Conservation (phyloP, 1,284 basidiomycete species). For the Schizophyllum amplum region DNA sequence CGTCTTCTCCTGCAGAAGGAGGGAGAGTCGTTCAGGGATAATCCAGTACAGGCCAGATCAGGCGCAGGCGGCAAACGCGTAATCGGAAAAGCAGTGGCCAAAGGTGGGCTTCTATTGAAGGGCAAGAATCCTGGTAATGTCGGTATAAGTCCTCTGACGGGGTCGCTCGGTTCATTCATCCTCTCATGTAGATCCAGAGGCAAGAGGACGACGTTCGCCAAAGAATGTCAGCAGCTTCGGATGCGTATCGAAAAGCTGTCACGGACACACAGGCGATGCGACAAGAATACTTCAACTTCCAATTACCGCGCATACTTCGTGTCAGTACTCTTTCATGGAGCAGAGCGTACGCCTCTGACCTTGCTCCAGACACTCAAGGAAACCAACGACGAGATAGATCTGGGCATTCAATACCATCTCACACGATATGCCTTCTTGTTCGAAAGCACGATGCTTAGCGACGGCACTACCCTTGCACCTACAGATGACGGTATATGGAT, state of each 20-base stretch:
- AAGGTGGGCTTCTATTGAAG: slow-evolving; percentile 86
- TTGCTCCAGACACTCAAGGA: slow-evolving; percentile 80
- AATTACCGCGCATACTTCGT: slow-evolving; percentile 87
- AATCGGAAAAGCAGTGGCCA: slow-evolving; percentile 84
- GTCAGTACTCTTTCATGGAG: slow-evolving; percentile 38
- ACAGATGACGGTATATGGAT: slow-evolving; percentile 38
- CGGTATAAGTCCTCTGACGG: slow-evolving; percentile 15
- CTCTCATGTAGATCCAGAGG: slow-evolving; percentile 60
- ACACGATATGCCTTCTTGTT: slow-evolving; percentile 92
- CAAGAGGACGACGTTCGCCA: slow-evolving; percentile 93
- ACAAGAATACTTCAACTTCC: slow-evolving; percentile 97
- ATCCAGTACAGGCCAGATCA: slow-evolving; percentile 53
- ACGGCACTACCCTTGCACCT: slow-evolving; percentile 80
- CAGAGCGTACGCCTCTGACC: not conserved
- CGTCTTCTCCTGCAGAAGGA: slow-evolving; percentile 91
- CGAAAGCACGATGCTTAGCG: slow-evolving; percentile 84
- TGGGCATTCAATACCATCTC: slow-evolving; percentile 95
- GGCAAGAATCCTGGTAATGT: slow-evolving; percentile 91
- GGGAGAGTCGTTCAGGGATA: slow-evolving; percentile 84
- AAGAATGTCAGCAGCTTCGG: slow-evolving; percentile 80
- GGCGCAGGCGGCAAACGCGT: slow-evolving; percentile 62
- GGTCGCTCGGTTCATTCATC: not conserved
- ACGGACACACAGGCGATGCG: slow-evolving; percentile 83
- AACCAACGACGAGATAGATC: slow-evolving; percentile 91
- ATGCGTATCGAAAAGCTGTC: slow-evolving; percentile 89